Evolutionary conservation across 192 early-diverging fungal genomes (phyloP).

Genomic region (Coemansia sp.): DNA sequence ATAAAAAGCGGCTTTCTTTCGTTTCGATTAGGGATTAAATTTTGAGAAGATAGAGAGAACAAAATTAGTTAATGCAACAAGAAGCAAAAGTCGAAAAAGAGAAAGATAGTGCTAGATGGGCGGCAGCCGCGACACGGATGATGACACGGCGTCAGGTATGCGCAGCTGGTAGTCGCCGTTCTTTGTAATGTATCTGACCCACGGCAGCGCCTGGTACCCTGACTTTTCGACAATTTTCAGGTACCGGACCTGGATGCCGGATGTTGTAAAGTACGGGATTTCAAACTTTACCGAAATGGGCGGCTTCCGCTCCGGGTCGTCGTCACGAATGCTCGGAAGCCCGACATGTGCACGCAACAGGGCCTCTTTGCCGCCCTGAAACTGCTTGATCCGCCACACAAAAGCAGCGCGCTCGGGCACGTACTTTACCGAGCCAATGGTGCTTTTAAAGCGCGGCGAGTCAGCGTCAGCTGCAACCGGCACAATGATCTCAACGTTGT

Average conservation of each 20-base stretch:
- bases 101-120: conserved; percentile 57
- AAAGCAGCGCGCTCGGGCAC: conserved; percentile 91
- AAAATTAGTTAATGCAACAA: not conserved
- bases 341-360: conserved; percentile 86
- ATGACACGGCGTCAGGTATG: conserved; percentile 82
- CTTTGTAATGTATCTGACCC: conserved; percentile 88
- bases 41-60: not conserved
- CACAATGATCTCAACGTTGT: conserved; percentile 95
- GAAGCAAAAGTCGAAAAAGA: not conserved
- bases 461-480: conserved; percentile 99
- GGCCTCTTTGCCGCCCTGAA: conserved; percentile 97
- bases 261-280: conserved; percentile 87
- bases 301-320: conserved; percentile 77
- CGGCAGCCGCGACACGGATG: conserved; percentile 61
- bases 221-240: conserved; percentile 89
- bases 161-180: conserved; percentile 95
- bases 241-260: conserved; percentile 88
- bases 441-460: conserved; percentile 91
- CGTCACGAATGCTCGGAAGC: conserved; percentile 78
- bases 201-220: conserved; percentile 84
- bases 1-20: too few species aligned
- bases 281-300: conserved; percentile 87
- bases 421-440: conserved; percentile 86
- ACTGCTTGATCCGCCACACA: conserved; percentile 98
- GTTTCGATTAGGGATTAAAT: not conserved